Evolutionary conservation across 163 green algal species (phyloP), one percentile per base, ranked within the genome.

Genomic region (Scenedesmus sp.): DNA sequence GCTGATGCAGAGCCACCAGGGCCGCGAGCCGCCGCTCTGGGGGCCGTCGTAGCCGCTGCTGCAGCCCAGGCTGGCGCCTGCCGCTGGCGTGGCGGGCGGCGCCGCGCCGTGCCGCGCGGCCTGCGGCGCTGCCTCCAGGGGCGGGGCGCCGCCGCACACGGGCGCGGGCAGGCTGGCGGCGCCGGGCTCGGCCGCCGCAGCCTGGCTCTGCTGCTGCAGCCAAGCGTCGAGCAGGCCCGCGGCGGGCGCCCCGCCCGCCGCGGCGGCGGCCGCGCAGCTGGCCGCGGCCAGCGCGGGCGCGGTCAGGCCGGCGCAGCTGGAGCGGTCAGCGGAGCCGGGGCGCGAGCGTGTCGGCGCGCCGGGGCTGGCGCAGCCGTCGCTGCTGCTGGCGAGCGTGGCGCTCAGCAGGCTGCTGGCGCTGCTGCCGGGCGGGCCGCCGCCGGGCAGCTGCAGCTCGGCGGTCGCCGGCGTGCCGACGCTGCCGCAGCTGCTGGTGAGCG

Each of bases 1-100:
- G 20, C 83, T 95, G 11, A 93, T 89, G 75, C 84, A 94, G 50
- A 94, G 87, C 50, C 93, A 89, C 84, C 64, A 77, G 4, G 57
- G 28, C 44, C 15, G 51, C 28, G 36, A 47, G 57, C 73, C 42
- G 33, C 29, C 28, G 47, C n/a, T 66, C n/a, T 67, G 28, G 7
- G 60, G 70, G 5, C 28, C 11, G 7, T 62, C 1, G 3, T 60
- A 5, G 42, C 44, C 11, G 45, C 17, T 24, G 53, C 28, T 6
- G 45, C 2, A 33, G 53, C 22, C 1, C 3, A 4, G 33, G 64
- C 44, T 73, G 44, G 3, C 22, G 2, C 4, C 10, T 28, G 5
- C 17, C 26, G 24, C 58, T 50, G 13, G 31, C 5, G 1, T 24
- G 18, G 15, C 24, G 58, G 26, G 29, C 2, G 45, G 24, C 3